Conservation (phyloP, 257 asterid species). For the Fraxinus excelsior region DNA sequence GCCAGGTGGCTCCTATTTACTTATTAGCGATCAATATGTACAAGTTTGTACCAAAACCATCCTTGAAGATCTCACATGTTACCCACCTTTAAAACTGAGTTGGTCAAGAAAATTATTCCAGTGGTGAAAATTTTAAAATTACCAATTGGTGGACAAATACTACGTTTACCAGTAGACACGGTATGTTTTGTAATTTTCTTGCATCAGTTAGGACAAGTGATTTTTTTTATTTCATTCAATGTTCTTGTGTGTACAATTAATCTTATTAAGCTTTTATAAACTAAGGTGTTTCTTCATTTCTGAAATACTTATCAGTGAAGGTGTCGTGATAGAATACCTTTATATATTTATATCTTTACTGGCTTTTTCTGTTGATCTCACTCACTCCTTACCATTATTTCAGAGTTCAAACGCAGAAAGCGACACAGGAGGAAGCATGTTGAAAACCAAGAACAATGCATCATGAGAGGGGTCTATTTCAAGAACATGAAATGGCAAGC, state of each 20-base stretch:
- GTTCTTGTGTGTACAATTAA: neutral
- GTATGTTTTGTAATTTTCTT: neutral
- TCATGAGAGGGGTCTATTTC: constrained; percentile 91
- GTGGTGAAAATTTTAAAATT: neutral
- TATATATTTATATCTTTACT: neutral
- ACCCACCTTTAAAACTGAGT: neutral
- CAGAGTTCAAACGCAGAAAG: constrained; percentile 86
- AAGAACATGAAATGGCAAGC: constrained; percentile 99
- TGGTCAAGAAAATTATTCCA: neutral
- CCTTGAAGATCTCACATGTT: neutral
- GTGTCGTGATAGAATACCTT: neutral
- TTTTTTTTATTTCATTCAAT: neutral
- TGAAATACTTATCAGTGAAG: neutral
- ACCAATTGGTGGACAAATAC: neutral
- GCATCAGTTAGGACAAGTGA: neutral
- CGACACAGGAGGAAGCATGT: constrained; percentile 83
- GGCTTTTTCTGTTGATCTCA: constrained; percentile 7
- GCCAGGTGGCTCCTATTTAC: neutral
- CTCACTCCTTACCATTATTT: constrained; percentile 12
- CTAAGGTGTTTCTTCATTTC: neutral
- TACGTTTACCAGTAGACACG: neutral
- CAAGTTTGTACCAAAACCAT: neutral
- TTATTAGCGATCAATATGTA: neutral
- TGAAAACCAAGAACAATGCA: constrained; percentile 74
- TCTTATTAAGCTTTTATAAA: neutral